Base-by-base conservation (phyloP, 2,329 filamentous ascomycete genomes). In the Scortechinia acanthostroma region DNA sequence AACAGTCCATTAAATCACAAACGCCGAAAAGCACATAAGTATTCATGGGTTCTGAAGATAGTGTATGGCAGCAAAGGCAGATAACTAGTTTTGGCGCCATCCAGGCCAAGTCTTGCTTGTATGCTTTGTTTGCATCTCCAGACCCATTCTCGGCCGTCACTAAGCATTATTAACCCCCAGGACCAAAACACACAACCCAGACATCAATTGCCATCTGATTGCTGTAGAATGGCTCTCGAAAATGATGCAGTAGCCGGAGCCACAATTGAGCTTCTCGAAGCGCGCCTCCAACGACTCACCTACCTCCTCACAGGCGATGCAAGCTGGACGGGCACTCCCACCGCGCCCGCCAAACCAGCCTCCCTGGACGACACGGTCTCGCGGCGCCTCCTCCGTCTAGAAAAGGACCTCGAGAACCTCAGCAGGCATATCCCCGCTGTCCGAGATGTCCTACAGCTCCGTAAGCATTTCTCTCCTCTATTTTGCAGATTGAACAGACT, bases 251-350 rank as follows among this genome's bases (percentile, higher is more conserved):
- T 64, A 37, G 61, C 63, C 4, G 56, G 60, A 4, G 61, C 63
- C 17, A 66, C 64, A 3, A 62, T 68, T 16, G 62, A 66, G 45
- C 59, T 69, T 40, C 63, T 71, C 10, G 63, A 69, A 49, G 57
- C 59, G 6, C 66, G 68, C 43, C 58, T 71, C 10, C 62, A 58
- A 43, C 60, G 65, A 42, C 57, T 70, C 44, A 63, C 68, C 48
- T 71, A 64, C 51, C 60, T 71, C 40, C 56, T 71, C 13, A 65
- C 60, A 10, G 67, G 67, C 45, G 55, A 58, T 43, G 58, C 60
- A 17, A 57, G 59, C 50, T 66, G 65, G 60, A 60, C 61, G 3
- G 65, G 65, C 25, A 50, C 59, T 13, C 63, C 65, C 35, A 54
- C 53, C 21, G 46, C 57, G 19, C 58, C 58, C 33, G 44, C 56